Evolutionary conservation across 202 grass and related monocot species (phyloP).

Genomic region (Bolboschoenoplectus hybrid): DNA sequence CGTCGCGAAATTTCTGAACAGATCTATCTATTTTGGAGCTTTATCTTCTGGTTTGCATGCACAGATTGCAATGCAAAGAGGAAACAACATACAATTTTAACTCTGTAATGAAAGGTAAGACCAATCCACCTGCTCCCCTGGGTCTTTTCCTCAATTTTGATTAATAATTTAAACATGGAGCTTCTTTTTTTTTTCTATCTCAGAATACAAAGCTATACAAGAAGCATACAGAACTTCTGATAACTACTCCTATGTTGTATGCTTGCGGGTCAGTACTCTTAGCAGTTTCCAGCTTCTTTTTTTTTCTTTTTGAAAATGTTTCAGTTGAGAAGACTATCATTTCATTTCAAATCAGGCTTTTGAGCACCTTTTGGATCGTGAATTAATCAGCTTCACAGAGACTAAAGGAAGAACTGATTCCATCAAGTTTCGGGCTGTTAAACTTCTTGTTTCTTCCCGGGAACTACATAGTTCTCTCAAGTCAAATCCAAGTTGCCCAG

Average conservation of each 20-base stretch:
- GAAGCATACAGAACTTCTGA: slow-evolving; percentile 95
- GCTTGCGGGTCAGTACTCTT: slow-evolving; percentile 64
- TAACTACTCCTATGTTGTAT: slow-evolving; percentile 68
- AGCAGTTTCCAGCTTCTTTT: slow-evolving; percentile 14
- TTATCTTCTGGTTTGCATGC: slow-evolving; percentile 93
- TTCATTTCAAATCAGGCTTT: slow-evolving; percentile 62
- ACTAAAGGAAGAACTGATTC: slow-evolving; percentile 63
- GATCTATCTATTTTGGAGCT: slow-evolving; percentile 86
- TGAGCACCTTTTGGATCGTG: slow-evolving; percentile 84
- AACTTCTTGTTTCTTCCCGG: slow-evolving; percentile 75
- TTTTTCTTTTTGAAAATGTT: background rate
- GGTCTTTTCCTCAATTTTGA: background rate
- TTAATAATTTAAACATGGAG: background rate
- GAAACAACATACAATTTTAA: slow-evolving; percentile 85
- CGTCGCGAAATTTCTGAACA: slow-evolving; percentile 44
- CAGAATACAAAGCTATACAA: slow-evolving; percentile 96
- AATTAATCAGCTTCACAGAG: slow-evolving; percentile 80
- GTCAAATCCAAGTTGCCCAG: slow-evolving; percentile 74
- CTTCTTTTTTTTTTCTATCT: slow-evolving; percentile 17
- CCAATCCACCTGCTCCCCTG: background rate
- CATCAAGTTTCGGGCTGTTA: slow-evolving; percentile 71
- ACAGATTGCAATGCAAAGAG: slow-evolving; percentile 86
- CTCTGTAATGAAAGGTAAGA: slow-evolving; percentile 86
- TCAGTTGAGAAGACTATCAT: background rate
- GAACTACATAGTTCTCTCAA: slow-evolving; percentile 71